Conservation (phyloP, 257 asterid species). For the Prunella vulgaris region DNA sequence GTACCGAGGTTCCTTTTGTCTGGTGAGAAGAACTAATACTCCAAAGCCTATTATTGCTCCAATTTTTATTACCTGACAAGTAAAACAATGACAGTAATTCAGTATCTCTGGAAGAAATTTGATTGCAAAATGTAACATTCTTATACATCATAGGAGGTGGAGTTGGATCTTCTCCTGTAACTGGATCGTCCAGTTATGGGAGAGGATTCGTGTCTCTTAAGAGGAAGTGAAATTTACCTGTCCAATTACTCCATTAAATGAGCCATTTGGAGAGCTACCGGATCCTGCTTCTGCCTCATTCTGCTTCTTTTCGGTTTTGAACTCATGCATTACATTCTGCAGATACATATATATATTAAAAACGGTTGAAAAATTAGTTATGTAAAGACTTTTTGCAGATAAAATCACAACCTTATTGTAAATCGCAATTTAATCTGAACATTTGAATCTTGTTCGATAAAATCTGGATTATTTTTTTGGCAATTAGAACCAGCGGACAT, state of each 20-base stretch:
- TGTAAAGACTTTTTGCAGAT: too few species aligned
- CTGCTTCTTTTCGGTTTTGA: slow-evolving; percentile 21
- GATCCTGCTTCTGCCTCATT: slow-evolving; percentile 35
- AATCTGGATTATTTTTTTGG: too few species aligned
- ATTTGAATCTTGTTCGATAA: too few species aligned
- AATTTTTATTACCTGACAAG: slow-evolving; percentile 55
- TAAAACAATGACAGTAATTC: neutral
- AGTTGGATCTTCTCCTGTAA: too few species aligned
- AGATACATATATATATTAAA: slow-evolving; percentile 6
- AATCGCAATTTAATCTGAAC: too few species aligned
- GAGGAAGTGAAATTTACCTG: slow-evolving; percentile 41
- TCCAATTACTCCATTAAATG: slow-evolving; percentile 48
- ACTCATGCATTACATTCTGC: slow-evolving; percentile 28
- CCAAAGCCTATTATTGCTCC: slow-evolving; percentile 76
- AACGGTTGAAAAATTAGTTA: slow-evolving; percentile 11
- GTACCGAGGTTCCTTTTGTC: slow-evolving; percentile 67
- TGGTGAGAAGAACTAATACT: slow-evolving; percentile 65
- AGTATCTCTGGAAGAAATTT: too few species aligned
- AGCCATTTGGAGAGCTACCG: too few species aligned
- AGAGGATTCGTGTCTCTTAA: too few species aligned
- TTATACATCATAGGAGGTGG: neutral
- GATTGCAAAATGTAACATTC: neutral
- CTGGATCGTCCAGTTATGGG: too few species aligned
- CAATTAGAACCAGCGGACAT: too few species aligned
- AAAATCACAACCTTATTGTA: too few species aligned